Base-by-base conservation (phyloP, 805 yeast species). In the Metschnikowia drakensbergensis region DNA sequence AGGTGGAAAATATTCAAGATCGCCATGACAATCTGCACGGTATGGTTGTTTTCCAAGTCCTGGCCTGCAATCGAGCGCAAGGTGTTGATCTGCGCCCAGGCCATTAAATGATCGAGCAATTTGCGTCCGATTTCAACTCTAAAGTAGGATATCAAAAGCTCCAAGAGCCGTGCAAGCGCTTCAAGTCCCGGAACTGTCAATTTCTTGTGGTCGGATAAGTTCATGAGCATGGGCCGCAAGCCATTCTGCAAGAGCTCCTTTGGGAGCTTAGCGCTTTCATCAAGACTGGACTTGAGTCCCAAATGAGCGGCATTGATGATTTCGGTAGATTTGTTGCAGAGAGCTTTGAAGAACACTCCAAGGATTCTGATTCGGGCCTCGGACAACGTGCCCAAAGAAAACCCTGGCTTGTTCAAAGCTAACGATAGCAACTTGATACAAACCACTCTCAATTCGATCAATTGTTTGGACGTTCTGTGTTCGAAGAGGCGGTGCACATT, bases 61-160 rank as follows among this genome's bases (percentile, higher is more conserved):
- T 84, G 88, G 4, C 84, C 83, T 0, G 97, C 84, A 37, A 88
- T 79, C 53, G 83, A 81, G 48, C 89, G 82, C 35, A 95, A 66
- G 0, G 87, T 80, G 28, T 80, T 79, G 3, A 94, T 88, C 58
- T 88, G 91, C 0, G 97, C 96, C 96, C 97, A 91, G 0, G 97
- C 96, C 79, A 84, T 86, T 54, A 94, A 73, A 66, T 94, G 99
- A 61, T 94, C 98, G 30, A 95, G 75, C 45, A 94, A 69, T 59
- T 94, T 94, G 43, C 90, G 79, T 30, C 99, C 99, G 55, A 94
- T 92, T 64, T 94, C 99, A 17, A 95, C 97, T 63, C 95, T 86
- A 75, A 94, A 94, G 60, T 94, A 92, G 3, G 95, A 88, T 32
- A 92, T 90, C 55, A 94, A 72, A 23, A 95, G 72, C 60, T 92